These are phyloP conservation scores for Colletotrichum horii DNA, from an alignment of 2,329 filamentous ascomycete species.

Conservation along the genomic window DNA sequence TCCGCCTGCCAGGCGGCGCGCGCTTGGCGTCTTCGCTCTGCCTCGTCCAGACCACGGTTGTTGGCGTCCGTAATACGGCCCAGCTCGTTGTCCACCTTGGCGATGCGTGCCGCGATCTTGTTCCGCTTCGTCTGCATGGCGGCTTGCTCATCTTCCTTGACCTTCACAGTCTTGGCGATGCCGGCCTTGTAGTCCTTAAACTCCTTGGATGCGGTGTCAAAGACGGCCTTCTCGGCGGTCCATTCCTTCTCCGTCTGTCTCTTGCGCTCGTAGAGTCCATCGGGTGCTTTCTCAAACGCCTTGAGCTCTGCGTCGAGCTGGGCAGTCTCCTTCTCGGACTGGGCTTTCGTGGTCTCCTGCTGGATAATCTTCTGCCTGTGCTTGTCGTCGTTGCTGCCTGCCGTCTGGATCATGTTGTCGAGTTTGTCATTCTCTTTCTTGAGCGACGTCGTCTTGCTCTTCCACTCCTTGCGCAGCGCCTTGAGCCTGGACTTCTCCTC, in stretches of 20 bases:
- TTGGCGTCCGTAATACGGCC: constrained; percentile 74
- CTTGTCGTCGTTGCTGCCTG: constrained; percentile 77
- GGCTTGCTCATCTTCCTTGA: constrained; percentile 67
- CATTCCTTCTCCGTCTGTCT: constrained; percentile 58
- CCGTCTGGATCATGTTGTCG: constrained; percentile 68
- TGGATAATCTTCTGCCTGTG: constrained; percentile 77
- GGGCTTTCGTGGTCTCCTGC: constrained; percentile 75
- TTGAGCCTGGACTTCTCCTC: constrained; percentile 75
- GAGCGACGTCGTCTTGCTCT: constrained; percentile 68
- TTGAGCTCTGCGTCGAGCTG: constrained; percentile 66
- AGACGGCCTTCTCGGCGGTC: constrained; percentile 61
- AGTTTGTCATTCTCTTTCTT: constrained; percentile 78
- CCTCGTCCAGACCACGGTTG: constrained; percentile 67
- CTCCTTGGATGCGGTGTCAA: constrained; percentile 60
- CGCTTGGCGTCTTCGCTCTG: constrained; percentile 62
- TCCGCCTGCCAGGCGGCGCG: constrained; percentile 53
- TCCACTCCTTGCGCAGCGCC: constrained; percentile 76
- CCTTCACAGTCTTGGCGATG: constrained; percentile 67
- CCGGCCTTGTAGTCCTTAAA: constrained; percentile 65
- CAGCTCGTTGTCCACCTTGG: constrained; percentile 75
- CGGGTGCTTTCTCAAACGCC: constrained; percentile 67
- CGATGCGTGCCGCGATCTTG: constrained; percentile 73
- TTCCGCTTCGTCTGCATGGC: constrained; percentile 72
- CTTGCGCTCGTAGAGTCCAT: constrained; percentile 64
- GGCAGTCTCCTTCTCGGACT: constrained; percentile 61